Evolutionary conservation across 2,329 filamentous ascomycete genomes (phyloP).

Genomic region (Plectosphaerella sp.): DNA sequence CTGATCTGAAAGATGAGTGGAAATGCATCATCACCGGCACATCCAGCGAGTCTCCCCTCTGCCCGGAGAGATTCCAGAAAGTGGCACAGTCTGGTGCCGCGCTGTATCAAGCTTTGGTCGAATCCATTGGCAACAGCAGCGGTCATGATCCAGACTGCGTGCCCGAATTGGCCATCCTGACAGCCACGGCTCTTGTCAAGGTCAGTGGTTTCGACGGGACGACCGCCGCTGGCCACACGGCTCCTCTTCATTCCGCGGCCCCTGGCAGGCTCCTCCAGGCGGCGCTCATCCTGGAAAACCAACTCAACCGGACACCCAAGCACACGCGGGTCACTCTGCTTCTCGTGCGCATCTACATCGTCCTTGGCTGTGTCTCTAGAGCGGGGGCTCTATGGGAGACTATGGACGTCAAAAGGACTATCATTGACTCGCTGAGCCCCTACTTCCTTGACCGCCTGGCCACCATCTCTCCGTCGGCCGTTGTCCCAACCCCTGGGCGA

Average conservation of each 20-base stretch:
- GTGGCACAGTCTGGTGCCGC: constrained; percentile 8
- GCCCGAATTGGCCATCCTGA: constrained; percentile 28
- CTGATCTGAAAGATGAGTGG: not conserved
- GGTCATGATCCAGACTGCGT: constrained; percentile 6
- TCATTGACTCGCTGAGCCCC: constrained; percentile 51
- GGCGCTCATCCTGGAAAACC: constrained; percentile 43
- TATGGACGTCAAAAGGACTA: constrained; percentile 51
- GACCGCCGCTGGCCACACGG: constrained; percentile 1
- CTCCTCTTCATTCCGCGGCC: constrained; percentile 13
- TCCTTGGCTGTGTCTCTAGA: constrained; percentile 43
- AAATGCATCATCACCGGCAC: constrained; percentile 7
- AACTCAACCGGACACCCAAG: constrained; percentile 38
- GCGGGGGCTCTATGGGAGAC: constrained; percentile 44
- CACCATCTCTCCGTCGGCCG: constrained; percentile 41
- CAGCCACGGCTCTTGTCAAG: constrained; percentile 27
- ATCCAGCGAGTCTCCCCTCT: constrained; percentile 1
- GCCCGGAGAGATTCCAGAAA: constrained; percentile 3
- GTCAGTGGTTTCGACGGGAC: constrained; percentile 8
- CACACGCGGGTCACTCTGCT: constrained; percentile 44
- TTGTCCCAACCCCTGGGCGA: constrained; percentile 15
- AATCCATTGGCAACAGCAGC: not conserved
- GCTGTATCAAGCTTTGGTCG: constrained; percentile 8
- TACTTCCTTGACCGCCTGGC: constrained; percentile 53
- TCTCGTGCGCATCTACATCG: constrained; percentile 46
- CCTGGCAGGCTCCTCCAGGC: constrained; percentile 40